Percentiles rank a stretch among this genome's conserved stretches.
Evolutionary conservation across 2,329 filamentous ascomycete species (phyloP).

Genomic region (Calonectria hawksworthii): DNA sequence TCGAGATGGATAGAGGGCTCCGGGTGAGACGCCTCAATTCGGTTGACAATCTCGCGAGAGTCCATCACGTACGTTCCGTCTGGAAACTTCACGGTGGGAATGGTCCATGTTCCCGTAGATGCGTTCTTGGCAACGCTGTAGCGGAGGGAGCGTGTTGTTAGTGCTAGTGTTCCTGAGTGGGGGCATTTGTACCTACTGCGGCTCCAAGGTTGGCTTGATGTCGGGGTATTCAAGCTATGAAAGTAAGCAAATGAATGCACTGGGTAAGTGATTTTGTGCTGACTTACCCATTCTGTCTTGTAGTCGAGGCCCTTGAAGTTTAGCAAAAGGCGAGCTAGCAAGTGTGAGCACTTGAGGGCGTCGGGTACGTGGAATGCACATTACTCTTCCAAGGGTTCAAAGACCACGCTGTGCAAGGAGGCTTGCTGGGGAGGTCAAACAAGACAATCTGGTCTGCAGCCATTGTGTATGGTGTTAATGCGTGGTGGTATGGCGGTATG

Average conservation of each 20-base stretch:
- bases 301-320: slow-evolving; percentile 79
- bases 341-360: slow-evolving; percentile 1
- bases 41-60: slow-evolving; percentile 69
- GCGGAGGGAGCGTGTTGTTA: neutral
- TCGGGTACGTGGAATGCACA: slow-evolving; percentile 27
- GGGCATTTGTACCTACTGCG: slow-evolving; percentile 58
- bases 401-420: slow-evolving; percentile 68
- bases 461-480: slow-evolving; percentile 41
- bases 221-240: slow-evolving; percentile 74
- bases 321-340: slow-evolving; percentile 71
- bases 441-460: slow-evolving; percentile 61
- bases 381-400: slow-evolving; percentile 80
- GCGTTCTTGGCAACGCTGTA: slow-evolving; percentile 37
- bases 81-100: slow-evolving; percentile 68
- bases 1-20: slow-evolving; percentile 71
- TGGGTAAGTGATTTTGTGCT: accelerated
- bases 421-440: slow-evolving; percentile 73
- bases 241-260: slow-evolving; percentile 1
- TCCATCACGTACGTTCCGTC: slow-evolving; percentile 75
- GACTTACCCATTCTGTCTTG: slow-evolving; percentile 72
- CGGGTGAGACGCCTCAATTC: slow-evolving; percentile 72
- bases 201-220: slow-evolving; percentile 68
- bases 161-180: neutral
- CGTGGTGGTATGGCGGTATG: neutral
- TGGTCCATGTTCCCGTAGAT: slow-evolving; percentile 43